phyloP scores from a whole-genome alignment of 495 filamentous ascomycete genomes.

The Trichoderma parareesei region DNA sequence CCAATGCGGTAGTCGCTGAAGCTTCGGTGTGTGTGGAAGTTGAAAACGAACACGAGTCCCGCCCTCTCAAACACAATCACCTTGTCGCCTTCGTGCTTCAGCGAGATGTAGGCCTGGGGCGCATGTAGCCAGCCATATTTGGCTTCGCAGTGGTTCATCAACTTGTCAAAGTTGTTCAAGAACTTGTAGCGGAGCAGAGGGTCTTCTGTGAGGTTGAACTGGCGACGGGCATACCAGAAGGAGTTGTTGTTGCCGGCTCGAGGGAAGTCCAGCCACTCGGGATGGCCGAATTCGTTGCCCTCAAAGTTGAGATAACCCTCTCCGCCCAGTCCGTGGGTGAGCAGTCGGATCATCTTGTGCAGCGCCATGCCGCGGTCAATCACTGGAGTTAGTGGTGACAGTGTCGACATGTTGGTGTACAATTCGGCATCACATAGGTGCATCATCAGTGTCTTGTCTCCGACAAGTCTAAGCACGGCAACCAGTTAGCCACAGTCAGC shows the following conservation, averaged over 20 bases:
- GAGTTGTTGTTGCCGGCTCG: constrained; percentile 90
- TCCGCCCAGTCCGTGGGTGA: constrained; percentile 90
- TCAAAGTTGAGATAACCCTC: constrained; percentile 98
- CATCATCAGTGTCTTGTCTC: constrained; percentile 93
- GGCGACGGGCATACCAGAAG: constrained; percentile 93
- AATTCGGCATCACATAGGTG: constrained; percentile 96
- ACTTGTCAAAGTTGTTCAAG: constrained; percentile 89
- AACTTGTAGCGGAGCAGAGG: constrained; percentile 76
- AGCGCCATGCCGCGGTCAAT: constrained; percentile 87
- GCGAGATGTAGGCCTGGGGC: constrained; percentile 77
- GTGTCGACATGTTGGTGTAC: constrained; percentile 92
- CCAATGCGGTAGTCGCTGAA: constrained; percentile 91
- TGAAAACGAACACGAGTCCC: constrained; percentile 88
- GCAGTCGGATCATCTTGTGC: constrained; percentile 93
- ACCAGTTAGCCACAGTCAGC: constrained; percentile 23
- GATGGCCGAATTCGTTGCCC: constrained; percentile 97
- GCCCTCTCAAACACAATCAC: constrained; percentile 93
- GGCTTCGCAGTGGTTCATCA: constrained; percentile 78
- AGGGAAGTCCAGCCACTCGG: constrained; percentile 98
- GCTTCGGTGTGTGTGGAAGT: constrained; percentile 83
- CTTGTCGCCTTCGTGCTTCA: constrained; percentile 94
- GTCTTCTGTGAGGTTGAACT: constrained; percentile 90
- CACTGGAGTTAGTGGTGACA: constrained; percentile 75
- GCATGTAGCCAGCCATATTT: constrained; percentile 92
- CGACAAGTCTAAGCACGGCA: constrained; percentile 61